Evolutionary conservation across 768 basidiomycete species (phyloP).

Genomic region (Tephrocybe sp.): DNA sequence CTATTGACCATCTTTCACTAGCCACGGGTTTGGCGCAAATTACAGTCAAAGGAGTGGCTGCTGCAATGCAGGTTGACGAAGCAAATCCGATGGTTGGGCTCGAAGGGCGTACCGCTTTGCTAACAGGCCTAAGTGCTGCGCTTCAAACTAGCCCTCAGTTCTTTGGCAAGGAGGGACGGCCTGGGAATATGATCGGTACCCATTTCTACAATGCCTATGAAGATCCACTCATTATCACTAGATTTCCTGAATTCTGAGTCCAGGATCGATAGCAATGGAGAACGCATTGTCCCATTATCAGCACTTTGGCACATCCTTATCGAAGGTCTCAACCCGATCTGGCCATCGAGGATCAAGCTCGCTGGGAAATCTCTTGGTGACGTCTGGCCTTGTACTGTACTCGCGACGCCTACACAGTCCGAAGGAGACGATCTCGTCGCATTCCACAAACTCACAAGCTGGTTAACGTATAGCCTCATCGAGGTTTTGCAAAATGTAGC

Average conservation of each 20-base stretch:
- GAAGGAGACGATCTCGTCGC: conserved; percentile 79
- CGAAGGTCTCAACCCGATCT: conserved; percentile 80
- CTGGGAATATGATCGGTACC: conserved; percentile 80
- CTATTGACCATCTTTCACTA: conserved; percentile 23
- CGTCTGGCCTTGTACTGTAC: conserved; percentile 83
- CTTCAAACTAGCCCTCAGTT: conserved; percentile 60
- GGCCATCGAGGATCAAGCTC: conserved; percentile 78
- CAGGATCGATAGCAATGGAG: conserved; percentile 30
- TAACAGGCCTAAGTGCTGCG: conserved; percentile 71
- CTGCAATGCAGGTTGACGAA: conserved; percentile 76
- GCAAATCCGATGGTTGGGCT: conserved; percentile 88
- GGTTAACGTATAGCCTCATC: conserved; percentile 88
- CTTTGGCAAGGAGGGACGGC: conserved; percentile 73
- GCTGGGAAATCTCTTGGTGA: conserved; percentile 79
- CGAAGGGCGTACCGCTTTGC: conserved; percentile 77
- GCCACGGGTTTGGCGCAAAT: conserved; percentile 70
- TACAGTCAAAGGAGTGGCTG: conserved; percentile 53
- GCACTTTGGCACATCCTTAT: conserved; percentile 83
- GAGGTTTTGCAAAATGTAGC: conserved; percentile 78
- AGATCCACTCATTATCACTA: conserved; percentile 21
- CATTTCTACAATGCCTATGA: neutral
- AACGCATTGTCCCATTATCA: conserved; percentile 60
- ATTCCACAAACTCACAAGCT: conserved; percentile 95
- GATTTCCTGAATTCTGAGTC: conserved; percentile 69
- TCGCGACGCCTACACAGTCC: conserved; percentile 21